A percentile compares a stretch with the other conserved stretches of the same genome.
These are phyloP conservation scores for Rhizopogon salebrosus DNA, from an alignment of 768 basidiomycete species.

Conservation along the genomic window DNA sequence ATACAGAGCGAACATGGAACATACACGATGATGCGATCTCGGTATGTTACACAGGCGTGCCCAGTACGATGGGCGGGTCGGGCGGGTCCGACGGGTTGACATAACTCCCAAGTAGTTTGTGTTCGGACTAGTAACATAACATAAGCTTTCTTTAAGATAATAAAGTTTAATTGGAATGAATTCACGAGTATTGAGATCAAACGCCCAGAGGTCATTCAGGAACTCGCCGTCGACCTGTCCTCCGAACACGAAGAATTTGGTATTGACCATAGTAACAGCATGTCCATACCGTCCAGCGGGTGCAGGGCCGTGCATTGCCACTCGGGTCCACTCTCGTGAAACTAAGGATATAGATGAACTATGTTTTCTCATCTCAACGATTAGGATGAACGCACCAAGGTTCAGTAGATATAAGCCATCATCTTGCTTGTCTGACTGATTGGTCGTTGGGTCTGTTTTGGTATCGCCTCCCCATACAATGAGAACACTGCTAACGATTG, in stretches of 20 bases:
- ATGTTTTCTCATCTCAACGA: neutral
- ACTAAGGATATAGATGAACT: conserved; percentile 39
- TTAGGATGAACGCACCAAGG: conserved; percentile 58
- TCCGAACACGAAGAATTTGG: conserved; percentile 92
- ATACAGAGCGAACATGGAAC: conserved; percentile 27
- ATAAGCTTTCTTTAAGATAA: conserved; percentile 1
- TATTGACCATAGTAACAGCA: conserved; percentile 87
- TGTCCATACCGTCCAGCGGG: conserved; percentile 95
- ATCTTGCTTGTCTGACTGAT: conserved; percentile 74
- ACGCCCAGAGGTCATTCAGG: conserved; percentile 92
- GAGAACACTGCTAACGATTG: conserved; percentile 91
- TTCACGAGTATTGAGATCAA: conserved; percentile 92
- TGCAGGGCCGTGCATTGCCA: conserved; percentile 67
- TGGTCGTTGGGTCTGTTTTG: conserved; percentile 63
- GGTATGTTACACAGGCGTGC: conserved; percentile 80
- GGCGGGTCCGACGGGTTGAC: conserved; percentile 54
- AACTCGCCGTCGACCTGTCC: conserved; percentile 95
- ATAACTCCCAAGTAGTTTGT: conserved; percentile 80
- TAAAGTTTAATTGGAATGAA: conserved; percentile 1
- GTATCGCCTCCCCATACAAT: conserved; percentile 99
- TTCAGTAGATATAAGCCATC: conserved; percentile 93
- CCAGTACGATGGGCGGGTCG: conserved; percentile 84
- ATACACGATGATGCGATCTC: conserved; percentile 81
- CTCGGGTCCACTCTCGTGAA: conserved; percentile 92
- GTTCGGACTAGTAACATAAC: conserved; percentile 57